phyloP scores from a whole-genome alignment of 306 rosid species.

The Dryas alaskensis region DNA sequence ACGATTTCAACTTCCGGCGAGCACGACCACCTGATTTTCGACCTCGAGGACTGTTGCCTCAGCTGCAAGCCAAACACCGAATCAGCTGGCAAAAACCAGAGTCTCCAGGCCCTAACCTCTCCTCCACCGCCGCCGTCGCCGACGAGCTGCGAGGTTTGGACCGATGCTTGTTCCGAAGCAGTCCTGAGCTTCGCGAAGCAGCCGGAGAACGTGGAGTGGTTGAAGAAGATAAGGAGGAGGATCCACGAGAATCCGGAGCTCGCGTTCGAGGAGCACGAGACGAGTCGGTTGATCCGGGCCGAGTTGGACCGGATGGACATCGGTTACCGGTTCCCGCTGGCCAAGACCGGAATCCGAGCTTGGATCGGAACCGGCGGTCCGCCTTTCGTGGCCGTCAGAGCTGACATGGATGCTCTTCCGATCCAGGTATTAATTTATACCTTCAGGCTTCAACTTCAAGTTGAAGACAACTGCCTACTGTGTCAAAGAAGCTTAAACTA shows the following conservation, averaged over 20 bases:
- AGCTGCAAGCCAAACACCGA: conserved; percentile 16
- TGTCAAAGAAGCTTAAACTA: neutral
- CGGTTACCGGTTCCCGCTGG: conserved; percentile 60
- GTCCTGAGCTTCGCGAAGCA: conserved; percentile 55
- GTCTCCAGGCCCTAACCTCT: conserved; percentile 2
- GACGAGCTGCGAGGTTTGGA: conserved; percentile 57
- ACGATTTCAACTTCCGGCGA: conserved; percentile 7
- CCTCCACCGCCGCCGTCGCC: neutral
- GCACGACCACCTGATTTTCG: conserved; percentile 28
- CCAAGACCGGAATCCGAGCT: conserved; percentile 80
- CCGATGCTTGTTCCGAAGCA: conserved; percentile 54
- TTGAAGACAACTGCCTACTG: neutral
- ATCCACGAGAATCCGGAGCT: conserved; percentile 87
- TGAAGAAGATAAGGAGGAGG: conserved; percentile 58
- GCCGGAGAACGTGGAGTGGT: conserved; percentile 68
- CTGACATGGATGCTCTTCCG: conserved; percentile 99
- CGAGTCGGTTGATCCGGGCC: conserved; percentile 60
- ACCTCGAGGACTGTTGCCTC: conserved; percentile 20
- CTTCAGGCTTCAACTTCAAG: neutral
- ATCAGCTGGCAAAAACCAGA: conserved; percentile 34
- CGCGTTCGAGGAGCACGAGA: conserved; percentile 85
- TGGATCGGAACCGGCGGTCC: conserved; percentile 90
- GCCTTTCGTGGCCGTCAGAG: conserved; percentile 88
- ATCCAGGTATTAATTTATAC: conserved; percentile 54
- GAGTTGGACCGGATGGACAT: conserved; percentile 79